A percentile compares a stretch with the other conserved stretches of the same genome.
Conservation (phyloP, 2,329 filamentous ascomycete species). For the Colletotrichum sp. region DNA sequence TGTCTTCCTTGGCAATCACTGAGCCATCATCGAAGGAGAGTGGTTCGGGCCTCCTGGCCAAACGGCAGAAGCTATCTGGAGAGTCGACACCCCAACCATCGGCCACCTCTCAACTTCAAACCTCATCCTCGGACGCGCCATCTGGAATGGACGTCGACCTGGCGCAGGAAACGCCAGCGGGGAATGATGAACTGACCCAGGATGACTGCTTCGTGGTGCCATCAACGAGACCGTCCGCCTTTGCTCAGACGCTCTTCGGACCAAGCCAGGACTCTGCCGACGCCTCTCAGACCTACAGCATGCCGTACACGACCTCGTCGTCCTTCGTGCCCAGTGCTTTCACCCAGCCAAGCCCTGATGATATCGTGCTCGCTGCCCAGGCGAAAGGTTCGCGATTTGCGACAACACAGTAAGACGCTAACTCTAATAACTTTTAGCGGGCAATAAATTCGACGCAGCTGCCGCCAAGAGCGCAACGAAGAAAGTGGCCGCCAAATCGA, state of each 20-base stretch:
- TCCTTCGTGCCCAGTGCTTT: slow-evolving; percentile 68
- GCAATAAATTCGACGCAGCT: slow-evolving; percentile 47
- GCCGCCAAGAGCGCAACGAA: slow-evolving; percentile 44
- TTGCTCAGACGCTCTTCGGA: slow-evolving; percentile 60
- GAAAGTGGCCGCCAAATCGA: slow-evolving; percentile 32
- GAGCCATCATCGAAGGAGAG: slow-evolving; percentile 24
- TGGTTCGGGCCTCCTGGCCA: slow-evolving; percentile 22
- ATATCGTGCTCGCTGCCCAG: slow-evolving; percentile 86
- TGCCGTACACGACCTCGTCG: slow-evolving; percentile 57
- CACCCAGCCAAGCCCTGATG: slow-evolving; percentile 87
- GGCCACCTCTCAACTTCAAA: not conserved
- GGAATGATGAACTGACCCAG: not conserved
- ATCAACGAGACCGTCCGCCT: slow-evolving; percentile 53
- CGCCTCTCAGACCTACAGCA: slow-evolving; percentile 37
- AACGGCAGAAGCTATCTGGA: slow-evolving; percentile 26
- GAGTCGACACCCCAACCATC: slow-evolving; percentile 11
- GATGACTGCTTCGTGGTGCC: slow-evolving; percentile 17
- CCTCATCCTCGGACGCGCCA: not conserved
- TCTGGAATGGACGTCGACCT: slow-evolving; percentile 14
- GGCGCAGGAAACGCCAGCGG: not conserved
- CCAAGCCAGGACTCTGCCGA: slow-evolving; percentile 31
- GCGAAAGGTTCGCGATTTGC: slow-evolving; percentile 79
- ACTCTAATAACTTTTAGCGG: slow-evolving; percentile 62
- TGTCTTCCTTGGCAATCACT: slow-evolving; percentile 25
- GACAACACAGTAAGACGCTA: slow-evolving; percentile 53